These are phyloP conservation scores for Tubosaeta brunneosetosa DNA, from an alignment of 768 basidiomycete genomes.

Conservation along the genomic window DNA sequence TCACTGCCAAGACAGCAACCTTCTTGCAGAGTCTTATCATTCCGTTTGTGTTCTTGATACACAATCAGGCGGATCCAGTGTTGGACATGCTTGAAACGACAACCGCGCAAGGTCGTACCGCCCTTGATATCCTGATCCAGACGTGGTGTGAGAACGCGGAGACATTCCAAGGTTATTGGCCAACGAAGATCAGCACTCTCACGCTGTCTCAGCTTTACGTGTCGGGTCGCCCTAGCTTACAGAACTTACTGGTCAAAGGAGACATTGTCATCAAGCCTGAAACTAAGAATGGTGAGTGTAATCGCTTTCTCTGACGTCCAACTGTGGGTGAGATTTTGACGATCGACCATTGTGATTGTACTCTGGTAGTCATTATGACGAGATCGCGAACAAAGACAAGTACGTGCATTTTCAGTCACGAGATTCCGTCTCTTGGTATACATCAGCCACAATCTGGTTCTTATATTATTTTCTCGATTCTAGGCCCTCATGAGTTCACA, in stretches of 20 bases:
- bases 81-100: conserved; percentile 72
- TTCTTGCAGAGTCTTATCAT: conserved; percentile 91
- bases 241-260: conserved; percentile 76
- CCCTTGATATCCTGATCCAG: conserved; percentile 82
- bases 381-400: conserved; percentile 84
- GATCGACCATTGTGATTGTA: conserved; percentile 19
- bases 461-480: conserved; percentile 17
- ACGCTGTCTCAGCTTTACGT: conserved; percentile 73
- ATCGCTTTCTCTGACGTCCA: conserved; percentile 7
- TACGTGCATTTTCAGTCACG: conserved; percentile 37
- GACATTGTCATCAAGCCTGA: conserved; percentile 83
- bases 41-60: conserved; percentile 91
- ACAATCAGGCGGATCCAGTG: conserved; percentile 79
- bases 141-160: conserved; percentile 95
- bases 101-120: conserved; percentile 53
- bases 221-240: conserved; percentile 61
- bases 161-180: conserved; percentile 95
- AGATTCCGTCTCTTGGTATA: not conserved
- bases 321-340: conserved; percentile 12
- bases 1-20: conserved; percentile 81
- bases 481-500: conserved; percentile 85
- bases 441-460: conserved; percentile 5
- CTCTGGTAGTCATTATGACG: conserved; percentile 85
- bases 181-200: conserved; percentile 77
- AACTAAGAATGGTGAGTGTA: conserved; percentile 70